Evolutionary conservation across 2,329 filamentous ascomycete species (phyloP).

Genomic region (Alternaria sp.): DNA sequence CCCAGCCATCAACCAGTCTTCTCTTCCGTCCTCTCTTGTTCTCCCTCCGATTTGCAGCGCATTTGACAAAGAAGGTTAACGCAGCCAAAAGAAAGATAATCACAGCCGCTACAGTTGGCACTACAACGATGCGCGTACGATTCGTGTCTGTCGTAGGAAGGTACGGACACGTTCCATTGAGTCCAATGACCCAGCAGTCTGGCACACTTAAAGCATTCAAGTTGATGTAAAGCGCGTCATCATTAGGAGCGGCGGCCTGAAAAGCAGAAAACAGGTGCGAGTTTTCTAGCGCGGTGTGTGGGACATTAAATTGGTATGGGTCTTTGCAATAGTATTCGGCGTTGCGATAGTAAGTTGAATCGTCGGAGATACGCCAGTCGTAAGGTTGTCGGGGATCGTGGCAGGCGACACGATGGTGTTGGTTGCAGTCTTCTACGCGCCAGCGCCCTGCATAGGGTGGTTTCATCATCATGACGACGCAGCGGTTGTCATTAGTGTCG

Average conservation of each 20-base stretch:
- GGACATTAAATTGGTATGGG: slow-evolving; percentile 63
- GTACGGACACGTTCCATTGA: slow-evolving; percentile 68
- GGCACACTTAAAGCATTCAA: slow-evolving; percentile 67
- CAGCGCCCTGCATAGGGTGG: slow-evolving; percentile 62
- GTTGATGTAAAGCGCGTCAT: slow-evolving; percentile 62
- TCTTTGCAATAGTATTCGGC: slow-evolving; percentile 58
- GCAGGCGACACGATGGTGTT: slow-evolving; percentile 64
- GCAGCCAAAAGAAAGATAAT: slow-evolving; percentile 69
- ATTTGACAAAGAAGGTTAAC: slow-evolving; percentile 70
- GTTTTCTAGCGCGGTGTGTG: slow-evolving; percentile 71
- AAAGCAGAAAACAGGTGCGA: slow-evolving; percentile 60
- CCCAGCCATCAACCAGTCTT: slow-evolving; percentile 62
- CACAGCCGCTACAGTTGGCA: slow-evolving; percentile 69
- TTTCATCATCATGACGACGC: slow-evolving; percentile 63
- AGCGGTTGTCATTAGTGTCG: slow-evolving; percentile 55
- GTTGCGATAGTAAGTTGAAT: slow-evolving; percentile 55
- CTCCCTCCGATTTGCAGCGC: slow-evolving; percentile 67
- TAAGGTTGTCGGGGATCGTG: slow-evolving; percentile 64
- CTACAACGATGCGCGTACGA: slow-evolving; percentile 61
- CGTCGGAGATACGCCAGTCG: slow-evolving; percentile 63
- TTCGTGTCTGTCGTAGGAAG: slow-evolving; percentile 54
- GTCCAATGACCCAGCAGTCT: slow-evolving; percentile 68
- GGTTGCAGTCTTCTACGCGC: slow-evolving; percentile 65
- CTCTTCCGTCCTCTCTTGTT: slow-evolving; percentile 62
- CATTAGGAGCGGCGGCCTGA: slow-evolving; percentile 6